Base-by-base conservation (phyloP, 768 basidiomycete species). In the Podaxis sp. region DNA sequence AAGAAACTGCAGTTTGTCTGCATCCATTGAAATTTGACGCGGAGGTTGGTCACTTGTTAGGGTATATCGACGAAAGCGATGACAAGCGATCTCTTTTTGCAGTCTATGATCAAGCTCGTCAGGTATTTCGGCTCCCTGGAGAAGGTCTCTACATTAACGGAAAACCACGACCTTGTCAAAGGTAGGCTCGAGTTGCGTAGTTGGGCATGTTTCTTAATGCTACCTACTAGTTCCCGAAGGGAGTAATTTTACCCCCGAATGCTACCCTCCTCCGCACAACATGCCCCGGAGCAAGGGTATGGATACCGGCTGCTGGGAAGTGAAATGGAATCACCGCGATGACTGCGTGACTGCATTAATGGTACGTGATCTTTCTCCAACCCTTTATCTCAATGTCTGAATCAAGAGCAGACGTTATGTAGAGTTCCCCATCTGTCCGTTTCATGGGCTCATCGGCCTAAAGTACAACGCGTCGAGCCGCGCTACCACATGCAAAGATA, bases 271-370 rank as follows among this genome's bases (percentile, higher is more conserved):
- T 46, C 87, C 87, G 3, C 91, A 93, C 66, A 74, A 86, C 67
- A 79, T 76, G 2, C 80, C 82, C 28, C 85, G 87, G 46, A 79
- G 79, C 37, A 48, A 79, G 4, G 67, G 68, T 11, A 92, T 91
- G 90, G 83, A 86, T 57, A 65, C 67, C 0, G 73, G 79, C 4
- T 87, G 87, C 63, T 93, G 89, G 86, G 89, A 89, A 68, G 80
- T 92, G 44, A 94, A 93, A 70, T 94, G 89, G 89, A 78, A 82
- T 28, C 84, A 90, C 71, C 81, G 91, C 48, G 87, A 91, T 64
- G 87, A 93, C 66, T 89, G 87, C 63, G 82, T 91, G 46, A 84
- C 77, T 64, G 91, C 91, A 24, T 77, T 90, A 52, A 84, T 85
- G 82, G 91, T 90, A 71, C 60, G 77, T 72, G 17, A 26, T 26